phyloP scores from a whole-genome alignment of 2,329 filamentous ascomycete species.

The Anthostomella pinea region DNA sequence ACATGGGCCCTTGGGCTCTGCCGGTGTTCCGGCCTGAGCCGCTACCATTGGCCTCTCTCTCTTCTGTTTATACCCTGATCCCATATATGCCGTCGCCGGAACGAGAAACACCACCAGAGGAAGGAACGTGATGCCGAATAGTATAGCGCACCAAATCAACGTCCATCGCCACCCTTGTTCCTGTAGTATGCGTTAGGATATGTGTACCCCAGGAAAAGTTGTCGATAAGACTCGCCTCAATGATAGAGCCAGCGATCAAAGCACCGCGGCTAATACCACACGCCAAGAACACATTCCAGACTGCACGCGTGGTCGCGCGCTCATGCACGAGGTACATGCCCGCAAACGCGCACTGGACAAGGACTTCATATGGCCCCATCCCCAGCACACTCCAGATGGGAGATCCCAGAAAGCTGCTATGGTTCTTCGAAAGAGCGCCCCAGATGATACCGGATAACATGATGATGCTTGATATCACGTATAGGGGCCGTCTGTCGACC shows the following conservation, averaged over 20 bases:
- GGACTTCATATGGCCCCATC: conserved; percentile 49
- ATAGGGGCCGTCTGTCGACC: conserved; percentile 48
- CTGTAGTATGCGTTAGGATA: conserved; percentile 16
- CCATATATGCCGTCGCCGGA: conserved; percentile 48
- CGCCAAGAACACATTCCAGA: conserved; percentile 41
- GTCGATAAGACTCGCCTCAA: conserved; percentile 26
- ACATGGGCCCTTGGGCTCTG: conserved; percentile 32
- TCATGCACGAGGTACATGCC: conserved; percentile 47
- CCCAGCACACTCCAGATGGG: conserved; percentile 45
- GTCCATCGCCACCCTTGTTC: conserved; percentile 42
- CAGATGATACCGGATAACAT: conserved; percentile 48
- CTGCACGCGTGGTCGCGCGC: conserved; percentile 40
- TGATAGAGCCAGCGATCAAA: conserved; percentile 41
- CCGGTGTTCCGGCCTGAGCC: conserved; percentile 23
- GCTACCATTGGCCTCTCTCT: conserved; percentile 9
- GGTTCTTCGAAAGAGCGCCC: conserved; percentile 42
- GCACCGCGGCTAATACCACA: conserved; percentile 40
- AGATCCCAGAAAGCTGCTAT: conserved; percentile 44
- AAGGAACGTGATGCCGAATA: conserved; percentile 42
- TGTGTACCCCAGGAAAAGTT: neutral
- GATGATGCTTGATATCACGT: conserved; percentile 43
- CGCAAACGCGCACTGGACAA: conserved; percentile 50
- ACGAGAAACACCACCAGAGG: conserved; percentile 46
- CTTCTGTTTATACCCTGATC: conserved; percentile 26
- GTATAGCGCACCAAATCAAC: conserved; percentile 45